phyloP scores from a whole-genome alignment of 768 basidiomycete species.

The Xerocomus brunneocitrinus region DNA sequence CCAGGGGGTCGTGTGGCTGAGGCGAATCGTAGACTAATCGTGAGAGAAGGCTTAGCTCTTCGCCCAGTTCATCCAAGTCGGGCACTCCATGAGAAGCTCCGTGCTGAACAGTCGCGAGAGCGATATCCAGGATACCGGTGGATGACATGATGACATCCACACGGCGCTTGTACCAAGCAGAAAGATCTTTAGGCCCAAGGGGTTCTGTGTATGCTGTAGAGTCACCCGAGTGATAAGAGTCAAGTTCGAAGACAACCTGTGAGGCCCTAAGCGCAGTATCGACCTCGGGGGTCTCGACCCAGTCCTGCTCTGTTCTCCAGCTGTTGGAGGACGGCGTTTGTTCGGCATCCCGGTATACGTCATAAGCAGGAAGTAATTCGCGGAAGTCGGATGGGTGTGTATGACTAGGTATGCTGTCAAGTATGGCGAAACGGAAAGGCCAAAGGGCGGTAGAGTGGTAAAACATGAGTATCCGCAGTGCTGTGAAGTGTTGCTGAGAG shows the following conservation, averaged over 20 bases:
- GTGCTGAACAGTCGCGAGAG: conserved; percentile 78
- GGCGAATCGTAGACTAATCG: conserved; percentile 82
- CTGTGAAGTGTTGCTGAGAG: conserved; percentile 51
- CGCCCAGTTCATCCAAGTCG: conserved; percentile 79
- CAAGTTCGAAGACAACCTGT: conserved; percentile 13
- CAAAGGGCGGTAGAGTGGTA: conserved; percentile 57
- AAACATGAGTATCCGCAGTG: conserved; percentile 53
- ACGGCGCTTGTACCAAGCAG: conserved; percentile 70
- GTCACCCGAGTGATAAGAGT: conserved; percentile 9
- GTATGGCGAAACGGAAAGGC: conserved; percentile 64
- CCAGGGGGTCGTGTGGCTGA: conserved; percentile 36
- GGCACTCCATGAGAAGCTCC: conserved; percentile 77
- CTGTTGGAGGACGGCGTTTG: conserved; percentile 22
- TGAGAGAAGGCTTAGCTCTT: conserved; percentile 85
- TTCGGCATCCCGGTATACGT: conserved; percentile 46
- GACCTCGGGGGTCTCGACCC: conserved; percentile 50
- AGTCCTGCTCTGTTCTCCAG: conserved; percentile 56
- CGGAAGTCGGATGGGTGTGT: conserved; percentile 57
- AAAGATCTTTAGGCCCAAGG: conserved; percentile 37
- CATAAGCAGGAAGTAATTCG: conserved; percentile 59
- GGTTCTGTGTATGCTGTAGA: conserved; percentile 5
- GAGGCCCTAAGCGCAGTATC: conserved; percentile 36
- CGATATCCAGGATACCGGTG: conserved; percentile 75
- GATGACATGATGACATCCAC: conserved; percentile 56
- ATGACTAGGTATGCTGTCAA: conserved; percentile 74